Conservation (phyloP, 768 basidiomycete species). For the Infundibulicybe gibba region DNA sequence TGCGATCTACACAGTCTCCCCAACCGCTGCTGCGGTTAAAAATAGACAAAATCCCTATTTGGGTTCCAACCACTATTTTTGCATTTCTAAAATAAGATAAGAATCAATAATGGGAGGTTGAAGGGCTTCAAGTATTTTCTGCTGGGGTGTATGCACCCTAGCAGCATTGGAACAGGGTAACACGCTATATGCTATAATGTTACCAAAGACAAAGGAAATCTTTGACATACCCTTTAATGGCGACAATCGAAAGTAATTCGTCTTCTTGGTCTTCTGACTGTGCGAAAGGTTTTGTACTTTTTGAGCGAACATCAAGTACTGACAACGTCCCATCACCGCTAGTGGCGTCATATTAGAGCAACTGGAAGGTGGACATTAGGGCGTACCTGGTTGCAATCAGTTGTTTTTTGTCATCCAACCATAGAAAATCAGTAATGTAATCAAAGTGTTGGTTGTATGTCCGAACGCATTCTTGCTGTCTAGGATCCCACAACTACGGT, state of each 20-base stretch:
- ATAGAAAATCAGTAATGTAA: slow-evolving; percentile 91
- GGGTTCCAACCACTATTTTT: slow-evolving; percentile 87
- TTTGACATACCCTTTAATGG: slow-evolving; percentile 73
- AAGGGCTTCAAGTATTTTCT: slow-evolving; percentile 7
- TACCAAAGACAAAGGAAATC: slow-evolving; percentile 2
- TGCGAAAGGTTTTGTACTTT: slow-evolving; percentile 69
- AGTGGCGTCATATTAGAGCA: background rate
- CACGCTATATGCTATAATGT: background rate
- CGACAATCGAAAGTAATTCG: slow-evolving; percentile 80
- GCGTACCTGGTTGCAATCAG: slow-evolving; percentile 83
- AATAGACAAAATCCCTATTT: slow-evolving; percentile 83
- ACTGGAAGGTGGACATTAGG: background rate
- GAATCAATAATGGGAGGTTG: slow-evolving; percentile 8
- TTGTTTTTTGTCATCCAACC: slow-evolving; percentile 80
- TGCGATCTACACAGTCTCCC: slow-evolving; percentile 88
- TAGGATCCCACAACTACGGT: slow-evolving; percentile 83
- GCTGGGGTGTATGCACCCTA: no score
- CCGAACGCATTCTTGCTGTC: slow-evolving; percentile 59
- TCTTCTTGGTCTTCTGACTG: slow-evolving; percentile 97
- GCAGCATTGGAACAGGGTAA: no score
- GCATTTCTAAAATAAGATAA: slow-evolving; percentile 44
- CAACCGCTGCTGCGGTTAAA: slow-evolving; percentile 88
- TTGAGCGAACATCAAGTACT: slow-evolving; percentile 87
- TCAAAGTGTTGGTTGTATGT: slow-evolving; percentile 87
- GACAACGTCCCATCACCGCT: slow-evolving; percentile 94